A percentile compares a stretch with the other conserved stretches of the same genome.
phyloP scores from a whole-genome alignment of 2,329 filamentous ascomycete genomes.

The Aureobasidium zeae region DNA sequence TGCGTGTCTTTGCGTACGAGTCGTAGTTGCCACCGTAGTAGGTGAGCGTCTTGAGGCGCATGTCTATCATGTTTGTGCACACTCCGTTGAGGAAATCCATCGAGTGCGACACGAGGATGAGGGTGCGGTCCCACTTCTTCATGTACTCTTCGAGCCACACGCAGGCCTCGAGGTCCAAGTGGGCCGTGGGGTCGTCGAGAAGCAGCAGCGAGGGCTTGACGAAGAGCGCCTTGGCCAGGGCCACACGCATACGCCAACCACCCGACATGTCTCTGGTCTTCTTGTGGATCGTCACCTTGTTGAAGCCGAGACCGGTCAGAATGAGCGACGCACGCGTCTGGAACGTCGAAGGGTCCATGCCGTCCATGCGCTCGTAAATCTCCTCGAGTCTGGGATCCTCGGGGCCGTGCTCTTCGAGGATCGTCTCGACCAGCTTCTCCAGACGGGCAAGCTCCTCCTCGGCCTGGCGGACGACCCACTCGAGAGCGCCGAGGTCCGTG shows the following conservation, averaged over 20 bases:
- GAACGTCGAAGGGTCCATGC: constrained; percentile 97
- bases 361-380: constrained; percentile 98
- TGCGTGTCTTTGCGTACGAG: constrained; percentile 84
- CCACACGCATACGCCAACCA: constrained; percentile 99
- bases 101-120: constrained; percentile 93
- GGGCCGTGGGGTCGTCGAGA: constrained; percentile 95
- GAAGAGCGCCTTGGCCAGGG: constrained; percentile 93
- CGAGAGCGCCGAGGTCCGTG: constrained; percentile 78
- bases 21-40: constrained; percentile 99
- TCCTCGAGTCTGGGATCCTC: constrained; percentile 86
- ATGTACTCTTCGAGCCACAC: constrained; percentile 99
- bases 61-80: constrained; percentile 97
- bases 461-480: constrained; percentile 95
- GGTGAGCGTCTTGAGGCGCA: constrained; percentile 76
- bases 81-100: constrained; percentile 99
- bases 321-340: constrained; percentile 91
- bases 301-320: constrained; percentile 96
- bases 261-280: constrained; percentile 99
- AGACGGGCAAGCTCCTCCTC: constrained; percentile 86
- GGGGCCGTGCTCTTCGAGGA: constrained; percentile 84
- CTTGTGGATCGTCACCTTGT: constrained; percentile 96
- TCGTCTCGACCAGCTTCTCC: constrained; percentile 78
- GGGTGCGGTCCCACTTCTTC: constrained; percentile 98
- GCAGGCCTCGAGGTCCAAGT: constrained; percentile 98
- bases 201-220: constrained; percentile 93